These are phyloP conservation scores for Nothomitra cinnamomea DNA, from an alignment of 2,329 filamentous ascomycete genomes.

Conservation along the genomic window DNA sequence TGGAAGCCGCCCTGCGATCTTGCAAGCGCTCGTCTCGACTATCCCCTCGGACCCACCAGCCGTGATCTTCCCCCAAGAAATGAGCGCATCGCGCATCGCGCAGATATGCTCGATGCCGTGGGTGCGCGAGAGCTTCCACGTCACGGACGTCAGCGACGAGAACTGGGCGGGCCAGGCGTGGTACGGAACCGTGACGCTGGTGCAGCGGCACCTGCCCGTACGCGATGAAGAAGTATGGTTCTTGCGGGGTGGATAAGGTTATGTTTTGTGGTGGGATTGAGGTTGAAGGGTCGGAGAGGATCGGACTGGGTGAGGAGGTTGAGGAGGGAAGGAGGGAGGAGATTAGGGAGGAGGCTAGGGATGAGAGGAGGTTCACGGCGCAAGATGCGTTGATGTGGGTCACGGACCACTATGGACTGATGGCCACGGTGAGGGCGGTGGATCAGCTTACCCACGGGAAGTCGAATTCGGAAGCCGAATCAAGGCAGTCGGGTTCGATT, in stretches of 20 bases:
- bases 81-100: slow-evolving; percentile 27
- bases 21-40: slow-evolving; percentile 18
- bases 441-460: too few species aligned
- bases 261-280: slow-evolving; percentile 25
- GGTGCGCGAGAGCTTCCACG: slow-evolving; percentile 29
- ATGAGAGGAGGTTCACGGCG: too few species aligned
- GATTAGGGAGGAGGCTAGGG: slow-evolving; percentile 15
- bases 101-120: slow-evolving; percentile 28
- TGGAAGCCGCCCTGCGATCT: slow-evolving; percentile 23
- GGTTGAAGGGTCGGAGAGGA: slow-evolving; percentile 26
- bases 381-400: slow-evolving; percentile 28
- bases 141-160: slow-evolving; percentile 28
- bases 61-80: slow-evolving; percentile 37
- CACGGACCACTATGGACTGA: slow-evolving; percentile 32
- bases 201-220: slow-evolving; percentile 30
- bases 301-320: slow-evolving; percentile 30
- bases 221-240: slow-evolving; percentile 28
- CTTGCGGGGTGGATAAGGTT: slow-evolving; percentile 37
- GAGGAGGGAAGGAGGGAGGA: slow-evolving; percentile 17
- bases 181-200: slow-evolving; percentile 36
- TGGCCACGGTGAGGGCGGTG: background rate
- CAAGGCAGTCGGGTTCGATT: too few species aligned
- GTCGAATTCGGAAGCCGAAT: too few species aligned
- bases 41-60: slow-evolving; percentile 14
- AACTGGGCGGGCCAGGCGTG: slow-evolving; percentile 28